Conservation (phyloP, 306 rosid genomes). For the Prunus salicina region DNA sequence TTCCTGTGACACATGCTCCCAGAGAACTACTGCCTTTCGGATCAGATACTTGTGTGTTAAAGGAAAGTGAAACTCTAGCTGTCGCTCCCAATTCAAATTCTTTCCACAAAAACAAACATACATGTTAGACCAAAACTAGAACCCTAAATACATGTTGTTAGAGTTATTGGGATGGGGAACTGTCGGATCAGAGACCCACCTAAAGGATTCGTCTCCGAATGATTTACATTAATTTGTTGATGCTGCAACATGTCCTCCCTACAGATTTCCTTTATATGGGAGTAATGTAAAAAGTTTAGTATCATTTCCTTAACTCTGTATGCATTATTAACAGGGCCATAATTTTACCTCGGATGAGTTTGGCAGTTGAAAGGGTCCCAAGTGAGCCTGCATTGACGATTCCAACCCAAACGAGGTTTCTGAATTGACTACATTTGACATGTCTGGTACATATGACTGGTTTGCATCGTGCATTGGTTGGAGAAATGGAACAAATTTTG, state of each 20-base stretch:
- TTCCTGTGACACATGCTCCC: constrained; percentile 38
- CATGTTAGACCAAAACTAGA: background rate
- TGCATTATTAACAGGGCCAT: background rate
- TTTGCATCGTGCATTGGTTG: constrained; percentile 40
- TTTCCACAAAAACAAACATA: background rate
- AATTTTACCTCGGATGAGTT: constrained; percentile 54
- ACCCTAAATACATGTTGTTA: background rate
- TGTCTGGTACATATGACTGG: constrained; percentile 41
- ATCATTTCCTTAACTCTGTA: constrained; percentile 4
- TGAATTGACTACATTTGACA: constrained; percentile 42
- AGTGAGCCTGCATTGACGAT: constrained; percentile 41
- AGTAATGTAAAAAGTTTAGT: constrained; percentile 18
- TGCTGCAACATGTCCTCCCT: constrained; percentile 42
- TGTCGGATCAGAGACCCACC: constrained; percentile 34
- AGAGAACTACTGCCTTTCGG: constrained; percentile 23
- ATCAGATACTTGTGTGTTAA: constrained; percentile 36
- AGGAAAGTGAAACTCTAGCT: constrained; percentile 24
- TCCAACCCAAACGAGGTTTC: constrained; percentile 48
- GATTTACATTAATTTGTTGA: constrained; percentile 37
- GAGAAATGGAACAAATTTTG: constrained; percentile 40
- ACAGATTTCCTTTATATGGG: constrained; percentile 33
- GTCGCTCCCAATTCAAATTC: constrained; percentile 31
- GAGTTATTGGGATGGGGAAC: background rate
- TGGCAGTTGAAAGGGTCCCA: constrained; percentile 43
- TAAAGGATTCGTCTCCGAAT: constrained; percentile 36